Evolutionary conservation across 805 yeast species (phyloP).

Genomic region (Wickerhamia fluorescens): DNA sequence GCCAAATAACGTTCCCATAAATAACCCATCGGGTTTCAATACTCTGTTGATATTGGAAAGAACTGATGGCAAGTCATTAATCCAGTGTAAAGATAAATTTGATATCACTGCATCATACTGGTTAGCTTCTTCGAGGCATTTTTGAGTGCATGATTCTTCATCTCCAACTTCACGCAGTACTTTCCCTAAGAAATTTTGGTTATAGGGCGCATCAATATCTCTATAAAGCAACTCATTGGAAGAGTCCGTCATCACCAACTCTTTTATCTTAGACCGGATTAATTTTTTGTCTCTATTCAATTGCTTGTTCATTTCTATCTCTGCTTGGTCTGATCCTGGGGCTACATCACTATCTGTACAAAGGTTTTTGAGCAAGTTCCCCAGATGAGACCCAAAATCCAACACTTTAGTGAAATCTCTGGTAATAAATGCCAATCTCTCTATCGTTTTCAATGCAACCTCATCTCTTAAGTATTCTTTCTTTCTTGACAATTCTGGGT

Average conservation of each 20-base stretch:
- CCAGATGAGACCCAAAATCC: slow-evolving; percentile 72
- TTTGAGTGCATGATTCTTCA: slow-evolving; percentile 54
- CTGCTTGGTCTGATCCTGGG: slow-evolving; percentile 24
- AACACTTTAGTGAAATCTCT: slow-evolving; percentile 53
- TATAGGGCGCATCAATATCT: slow-evolving; percentile 37
- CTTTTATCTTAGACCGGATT: slow-evolving; percentile 47
- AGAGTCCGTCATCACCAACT: slow-evolving; percentile 62
- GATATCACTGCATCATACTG: slow-evolving; percentile 67
- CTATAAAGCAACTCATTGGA: slow-evolving; percentile 46
- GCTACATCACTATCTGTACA: slow-evolving; percentile 21
- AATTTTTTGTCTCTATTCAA: slow-evolving; percentile 44
- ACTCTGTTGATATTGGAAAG: slow-evolving; percentile 49
- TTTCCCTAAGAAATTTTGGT: slow-evolving; percentile 35
- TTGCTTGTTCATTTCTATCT: slow-evolving; percentile 31
- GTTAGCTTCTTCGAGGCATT: slow-evolving; percentile 26
- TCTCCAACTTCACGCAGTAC: slow-evolving; percentile 52
- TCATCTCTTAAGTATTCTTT: slow-evolving; percentile 73
- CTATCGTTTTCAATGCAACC: slow-evolving; percentile 65
- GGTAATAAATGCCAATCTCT: slow-evolving; percentile 66
- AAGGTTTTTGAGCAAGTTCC: slow-evolving; percentile 45
- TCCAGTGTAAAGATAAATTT: slow-evolving; percentile 75
- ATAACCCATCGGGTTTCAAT: slow-evolving; percentile 73
- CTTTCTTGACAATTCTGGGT: slow-evolving; percentile 39
- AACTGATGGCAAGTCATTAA: slow-evolving; percentile 71
- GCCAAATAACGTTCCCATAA: slow-evolving; percentile 74